Percentiles rank a stretch among this genome's conserved stretches.
Conservation (phyloP, 768 basidiomycete species). For the Phylloporus scabripes region DNA sequence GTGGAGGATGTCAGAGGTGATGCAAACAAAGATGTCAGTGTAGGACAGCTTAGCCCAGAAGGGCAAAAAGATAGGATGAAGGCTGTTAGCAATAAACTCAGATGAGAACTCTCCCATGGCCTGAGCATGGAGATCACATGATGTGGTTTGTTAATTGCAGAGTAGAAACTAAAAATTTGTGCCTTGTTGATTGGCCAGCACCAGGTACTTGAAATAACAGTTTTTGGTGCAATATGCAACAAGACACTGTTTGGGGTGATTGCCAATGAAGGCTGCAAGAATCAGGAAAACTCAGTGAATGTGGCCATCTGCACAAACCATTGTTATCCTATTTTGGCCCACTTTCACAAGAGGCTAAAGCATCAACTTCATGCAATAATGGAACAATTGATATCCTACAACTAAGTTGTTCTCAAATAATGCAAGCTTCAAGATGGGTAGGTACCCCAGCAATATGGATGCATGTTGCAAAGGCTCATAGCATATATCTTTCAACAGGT, state of each 20-base stretch:
- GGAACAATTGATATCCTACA: background rate
- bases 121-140: background rate
- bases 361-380: constrained; percentile 1
- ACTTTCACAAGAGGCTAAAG: background rate
- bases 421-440: background rate
- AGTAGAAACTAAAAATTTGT: background rate
- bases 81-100: background rate
- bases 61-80: background rate
- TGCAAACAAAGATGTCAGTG: background rate
- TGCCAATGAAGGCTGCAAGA: background rate
- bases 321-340: background rate
- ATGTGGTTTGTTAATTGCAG: background rate
- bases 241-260: constrained; percentile 5
- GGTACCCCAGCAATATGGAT: background rate
- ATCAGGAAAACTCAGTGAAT: background rate
- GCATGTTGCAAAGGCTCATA: background rate
- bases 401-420: background rate
- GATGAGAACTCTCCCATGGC: background rate
- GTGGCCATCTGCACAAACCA: constrained; percentile 2
- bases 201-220: background rate
- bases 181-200: background rate
- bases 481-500: background rate
- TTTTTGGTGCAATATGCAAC: background rate
- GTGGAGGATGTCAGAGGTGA: background rate
- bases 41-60: constrained; percentile 3